These are phyloP conservation scores for Chaetomium strumarium DNA, from an alignment of 2,329 filamentous ascomycete species.

Conservation along the genomic window DNA sequence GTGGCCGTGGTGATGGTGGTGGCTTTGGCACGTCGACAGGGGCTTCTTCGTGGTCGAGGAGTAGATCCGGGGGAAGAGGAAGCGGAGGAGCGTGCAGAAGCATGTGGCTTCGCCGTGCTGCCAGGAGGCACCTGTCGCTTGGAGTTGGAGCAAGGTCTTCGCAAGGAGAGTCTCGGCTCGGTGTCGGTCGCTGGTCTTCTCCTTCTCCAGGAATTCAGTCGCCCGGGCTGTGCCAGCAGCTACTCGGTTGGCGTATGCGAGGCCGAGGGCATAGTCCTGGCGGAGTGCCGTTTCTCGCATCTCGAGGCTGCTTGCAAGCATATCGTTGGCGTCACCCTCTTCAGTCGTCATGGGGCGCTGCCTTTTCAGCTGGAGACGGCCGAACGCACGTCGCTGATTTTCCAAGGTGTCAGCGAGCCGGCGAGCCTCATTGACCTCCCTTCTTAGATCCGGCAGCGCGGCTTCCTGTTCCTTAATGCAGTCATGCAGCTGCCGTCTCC, in stretches of 20 bases:
- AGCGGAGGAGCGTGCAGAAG: conserved; percentile 21
- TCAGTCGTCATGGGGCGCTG: background rate
- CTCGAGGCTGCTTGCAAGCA: background rate
- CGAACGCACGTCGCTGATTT: background rate
- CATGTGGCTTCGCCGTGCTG: conserved; percentile 11
- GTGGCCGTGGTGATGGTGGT: conserved; percentile 18
- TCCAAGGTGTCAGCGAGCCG: background rate
- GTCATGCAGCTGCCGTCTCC: background rate
- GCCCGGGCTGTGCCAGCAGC: background rate
- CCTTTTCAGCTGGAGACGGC: background rate
- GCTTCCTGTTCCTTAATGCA: background rate
- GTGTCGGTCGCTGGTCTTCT: background rate
- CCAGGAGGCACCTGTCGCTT: background rate
- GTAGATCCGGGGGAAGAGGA: conserved; percentile 16
- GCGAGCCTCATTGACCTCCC: background rate
- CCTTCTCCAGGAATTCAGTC: background rate
- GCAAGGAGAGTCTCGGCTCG: conserved; percentile 6
- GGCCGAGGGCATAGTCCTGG: background rate
- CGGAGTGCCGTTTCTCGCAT: background rate
- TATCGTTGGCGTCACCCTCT: background rate
- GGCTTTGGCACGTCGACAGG: too few species aligned
- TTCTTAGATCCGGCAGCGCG: background rate
- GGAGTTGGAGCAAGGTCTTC: conserved; percentile 5
- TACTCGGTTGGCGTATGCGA: background rate
- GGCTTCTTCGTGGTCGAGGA: background rate